Evolutionary conservation across 2,329 filamentous ascomycete genomes (phyloP), one percentile per base, ranked within the genome.

Genomic region (Botrytis pseudocinerea): DNA sequence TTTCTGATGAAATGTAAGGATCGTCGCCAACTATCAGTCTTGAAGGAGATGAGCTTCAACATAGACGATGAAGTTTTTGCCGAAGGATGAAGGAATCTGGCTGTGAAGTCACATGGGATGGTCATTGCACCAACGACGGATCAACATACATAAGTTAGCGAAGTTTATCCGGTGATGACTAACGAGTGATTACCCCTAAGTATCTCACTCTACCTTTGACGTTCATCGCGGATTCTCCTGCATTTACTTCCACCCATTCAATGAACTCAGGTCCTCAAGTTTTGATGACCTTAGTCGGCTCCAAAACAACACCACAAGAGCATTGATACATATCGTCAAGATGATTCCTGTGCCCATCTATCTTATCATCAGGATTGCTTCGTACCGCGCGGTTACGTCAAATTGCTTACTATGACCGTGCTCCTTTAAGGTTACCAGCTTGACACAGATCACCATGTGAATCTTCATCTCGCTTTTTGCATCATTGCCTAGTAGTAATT

Each of bases 81-180:
- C 4, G 32, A 38, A 63, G 69, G 42, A 70, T 28, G 25, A 63
- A 63, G 54, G 68, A 62, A 32, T 20, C 28, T 46, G 7, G 32
- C 54, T 40, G 64, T 40, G 46, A 40, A n/a, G 32, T 14, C 7
- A 28, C 44, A 63, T n/a, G 38, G 22, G 60, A 18, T 12, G 12
- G 60, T 40, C 35, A 40, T 40, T n/a, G 14, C 7, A 25, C 10
- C 35, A 40, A 40, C 12, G 46, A 7, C 32, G 48, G 40, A 62
- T 38, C 8, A 51, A n/a, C 42, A 5, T 44, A 22, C 22, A 9
- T 22, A 32, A 32, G 32, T 32, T 2, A 32, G 42, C 5, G 28
- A 70, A 9, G 42, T 51, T 35, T 46, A 70, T 22, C 42, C 40
- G 10, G 12, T 51, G 69, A 70, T 64, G 69, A 70, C 68, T 62